phyloP scores from a whole-genome alignment of 805 yeast species.

The Pichia membranifaciens region DNA sequence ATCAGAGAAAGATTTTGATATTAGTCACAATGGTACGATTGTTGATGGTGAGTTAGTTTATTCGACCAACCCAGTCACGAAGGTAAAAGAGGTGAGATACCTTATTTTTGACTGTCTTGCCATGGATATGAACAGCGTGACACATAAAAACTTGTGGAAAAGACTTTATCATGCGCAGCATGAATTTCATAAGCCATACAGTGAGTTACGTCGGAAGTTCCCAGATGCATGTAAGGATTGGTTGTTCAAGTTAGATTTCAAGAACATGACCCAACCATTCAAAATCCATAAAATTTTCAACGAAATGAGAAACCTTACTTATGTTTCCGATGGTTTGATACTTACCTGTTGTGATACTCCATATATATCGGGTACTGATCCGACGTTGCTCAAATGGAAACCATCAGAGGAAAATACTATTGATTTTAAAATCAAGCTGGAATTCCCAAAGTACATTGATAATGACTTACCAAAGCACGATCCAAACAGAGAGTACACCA shows the following conservation, averaged over 20 bases:
- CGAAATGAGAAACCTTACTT: constrained; percentile 67
- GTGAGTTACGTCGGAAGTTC: constrained; percentile 55
- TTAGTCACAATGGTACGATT: constrained; percentile 79
- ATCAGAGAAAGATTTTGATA: constrained; percentile 37
- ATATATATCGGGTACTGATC: constrained; percentile 84
- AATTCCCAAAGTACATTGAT: constrained; percentile 55
- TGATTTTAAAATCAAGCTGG: constrained; percentile 70
- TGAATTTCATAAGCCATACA: constrained; percentile 77
- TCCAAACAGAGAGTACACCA: constrained; percentile 64
- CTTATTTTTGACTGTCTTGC: constrained; percentile 90
- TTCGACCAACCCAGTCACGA: constrained; percentile 50
- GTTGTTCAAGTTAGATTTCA: constrained; percentile 82
- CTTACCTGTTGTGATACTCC: constrained; percentile 89
- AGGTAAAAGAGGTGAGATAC: constrained; percentile 63
- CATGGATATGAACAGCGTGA: constrained; percentile 66
- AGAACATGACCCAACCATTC: constrained; percentile 81
- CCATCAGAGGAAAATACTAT: constrained; percentile 94
- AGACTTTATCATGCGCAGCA: constrained; percentile 83
- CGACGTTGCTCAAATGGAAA: constrained; percentile 87
- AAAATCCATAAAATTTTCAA: constrained; percentile 70
- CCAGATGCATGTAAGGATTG: constrained; percentile 72
- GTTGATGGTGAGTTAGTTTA: constrained; percentile 92
- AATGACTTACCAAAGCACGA: constrained; percentile 60
- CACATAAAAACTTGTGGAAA: constrained; percentile 66
- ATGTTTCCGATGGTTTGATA: constrained; percentile 89